Evolutionary conservation across 2,329 filamentous ascomycete species (phyloP).

Genomic region (Microsporum ferrugineum): DNA sequence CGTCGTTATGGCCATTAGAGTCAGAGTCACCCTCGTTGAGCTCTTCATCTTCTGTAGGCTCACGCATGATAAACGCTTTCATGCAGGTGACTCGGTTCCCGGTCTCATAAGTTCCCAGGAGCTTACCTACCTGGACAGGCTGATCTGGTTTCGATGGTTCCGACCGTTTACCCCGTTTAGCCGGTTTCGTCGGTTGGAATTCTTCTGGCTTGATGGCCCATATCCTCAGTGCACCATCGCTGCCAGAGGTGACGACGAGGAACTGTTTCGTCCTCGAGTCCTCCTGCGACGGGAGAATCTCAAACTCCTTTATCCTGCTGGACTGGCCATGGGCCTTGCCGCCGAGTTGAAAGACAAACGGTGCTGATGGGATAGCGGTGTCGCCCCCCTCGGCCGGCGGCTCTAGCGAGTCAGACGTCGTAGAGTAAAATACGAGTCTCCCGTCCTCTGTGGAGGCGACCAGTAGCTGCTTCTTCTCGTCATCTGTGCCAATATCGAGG

Average conservation of each 20-base stretch:
- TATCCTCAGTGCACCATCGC: conserved; percentile 71
- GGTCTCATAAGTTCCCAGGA: conserved; percentile 72
- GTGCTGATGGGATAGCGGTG: conserved; percentile 48
- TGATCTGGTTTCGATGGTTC: background rate
- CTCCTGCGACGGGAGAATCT: conserved; percentile 43
- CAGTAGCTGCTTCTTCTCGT: conserved; percentile 42
- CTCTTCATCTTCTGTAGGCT: conserved; percentile 29
- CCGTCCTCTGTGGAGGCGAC: conserved; percentile 85
- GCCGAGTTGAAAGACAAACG: conserved; percentile 62
- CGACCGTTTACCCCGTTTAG: conserved; percentile 14
- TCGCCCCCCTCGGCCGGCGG: conserved; percentile 33
- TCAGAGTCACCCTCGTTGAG: conserved; percentile 22
- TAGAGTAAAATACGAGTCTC: conserved; percentile 61
- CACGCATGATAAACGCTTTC: conserved; percentile 73
- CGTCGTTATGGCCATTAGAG: conserved; percentile 16
- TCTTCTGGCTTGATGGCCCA: conserved; percentile 49
- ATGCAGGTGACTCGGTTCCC: conserved; percentile 83
- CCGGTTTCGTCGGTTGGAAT: conserved; percentile 11
- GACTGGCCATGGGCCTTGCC: conserved; percentile 56
- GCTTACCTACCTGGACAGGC: conserved; percentile 43
- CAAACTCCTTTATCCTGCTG: conserved; percentile 80
- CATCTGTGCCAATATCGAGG: conserved; percentile 38
- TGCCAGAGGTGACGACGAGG: conserved; percentile 63
- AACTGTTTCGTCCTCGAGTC: conserved; percentile 29
- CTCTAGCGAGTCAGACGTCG: conserved; percentile 13